A percentile compares a stretch with the other conserved stretches of the same genome.
phyloP scores from a whole-genome alignment of 441 rosid genomes.

The Populus hybrid region DNA sequence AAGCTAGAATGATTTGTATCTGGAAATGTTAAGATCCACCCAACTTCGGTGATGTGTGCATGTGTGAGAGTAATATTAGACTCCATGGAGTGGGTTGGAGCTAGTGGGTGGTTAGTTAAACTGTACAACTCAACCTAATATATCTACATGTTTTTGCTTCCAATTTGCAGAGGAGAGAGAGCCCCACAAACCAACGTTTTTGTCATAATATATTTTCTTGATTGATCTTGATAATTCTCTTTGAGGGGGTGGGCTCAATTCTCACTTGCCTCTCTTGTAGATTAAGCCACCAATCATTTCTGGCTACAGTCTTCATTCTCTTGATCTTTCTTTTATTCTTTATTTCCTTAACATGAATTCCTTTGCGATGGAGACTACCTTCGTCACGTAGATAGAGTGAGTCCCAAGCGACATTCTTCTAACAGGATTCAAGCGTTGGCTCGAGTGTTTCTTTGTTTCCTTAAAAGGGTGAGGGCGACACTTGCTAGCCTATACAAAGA shows the following conservation, averaged over 20 bases:
- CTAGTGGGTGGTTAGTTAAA: slow-evolving; percentile 41
- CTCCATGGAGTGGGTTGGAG: slow-evolving; percentile 26
- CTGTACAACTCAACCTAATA: slow-evolving; percentile 51
- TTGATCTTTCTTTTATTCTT: neutral
- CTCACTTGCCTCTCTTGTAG: neutral
- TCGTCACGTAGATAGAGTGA: neutral
- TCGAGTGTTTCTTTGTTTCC: neutral
- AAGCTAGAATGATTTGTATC: slow-evolving; percentile 43
- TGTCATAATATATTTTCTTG: neutral
- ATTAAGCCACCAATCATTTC: neutral
- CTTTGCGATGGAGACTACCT: neutral
- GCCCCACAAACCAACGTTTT: too few species aligned
- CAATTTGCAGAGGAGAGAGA: too few species aligned
- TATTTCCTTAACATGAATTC: neutral
- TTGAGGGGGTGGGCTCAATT: neutral
- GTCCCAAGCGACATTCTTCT: neutral
- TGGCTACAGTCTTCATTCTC: neutral
- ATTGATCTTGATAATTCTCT: neutral
- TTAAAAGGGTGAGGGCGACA: neutral
- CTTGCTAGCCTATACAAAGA: neutral
- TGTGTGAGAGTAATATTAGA: neutral
- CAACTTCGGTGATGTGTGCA: slow-evolving; percentile 9
- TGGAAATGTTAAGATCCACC: slow-evolving; percentile 21
- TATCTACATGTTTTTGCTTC: neutral
- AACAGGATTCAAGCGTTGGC: neutral